Base-by-base conservation (phyloP, 2,329 filamentous ascomycete genomes). In the Daldinia sp. region DNA sequence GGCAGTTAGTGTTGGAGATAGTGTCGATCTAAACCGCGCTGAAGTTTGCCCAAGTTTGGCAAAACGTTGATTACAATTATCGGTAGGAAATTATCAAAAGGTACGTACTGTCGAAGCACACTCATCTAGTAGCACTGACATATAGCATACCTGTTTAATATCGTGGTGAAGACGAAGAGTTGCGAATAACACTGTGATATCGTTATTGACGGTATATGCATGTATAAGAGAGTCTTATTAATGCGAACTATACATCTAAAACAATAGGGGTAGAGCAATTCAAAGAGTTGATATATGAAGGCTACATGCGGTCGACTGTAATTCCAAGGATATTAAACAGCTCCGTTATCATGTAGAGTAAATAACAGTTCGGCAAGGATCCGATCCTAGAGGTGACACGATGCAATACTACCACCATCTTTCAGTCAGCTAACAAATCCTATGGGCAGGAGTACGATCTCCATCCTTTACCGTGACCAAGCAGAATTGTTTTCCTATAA, bases 1-100 rank as follows among this genome's bases (percentile, higher is more conserved):
- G 66, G 62, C 66, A 69, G 58, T 69, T 66, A 4, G 4, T 57
- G 33, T 10, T 10, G n/a, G 50, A 54, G 30, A 23, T 23, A 2
- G 50, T 23, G 50, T 35, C 30, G 30, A 37, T 54, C 26, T 9
- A 18, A 18, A 18, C 0, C 28, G 10, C 15, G 18, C 15, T 13
- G 7, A 50, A 26, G 6, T 13, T 2, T 48, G 46, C 6, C 4
- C 12, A 39, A 39, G 5, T 39, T 12, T 15, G 13, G 12, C 35
- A 13, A 15, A 39, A 15, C 35, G 13, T 4, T 3, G 12, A 4
- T 13, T 39, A 39, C 12, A 39, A 15, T 15, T 39, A 39, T 15
- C 13, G 13, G 30, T 33, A 39, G 9, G 35, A 39, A 10, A 3
- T 39, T 39, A 9, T 7, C 2, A 9, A 35, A 10, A 30, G 28